A percentile compares a stretch with the other conserved stretches of the same genome.
These are phyloP conservation scores for Lecanosticta acicola DNA, from an alignment of 2,329 filamentous ascomycete species.

Conservation along the genomic window DNA sequence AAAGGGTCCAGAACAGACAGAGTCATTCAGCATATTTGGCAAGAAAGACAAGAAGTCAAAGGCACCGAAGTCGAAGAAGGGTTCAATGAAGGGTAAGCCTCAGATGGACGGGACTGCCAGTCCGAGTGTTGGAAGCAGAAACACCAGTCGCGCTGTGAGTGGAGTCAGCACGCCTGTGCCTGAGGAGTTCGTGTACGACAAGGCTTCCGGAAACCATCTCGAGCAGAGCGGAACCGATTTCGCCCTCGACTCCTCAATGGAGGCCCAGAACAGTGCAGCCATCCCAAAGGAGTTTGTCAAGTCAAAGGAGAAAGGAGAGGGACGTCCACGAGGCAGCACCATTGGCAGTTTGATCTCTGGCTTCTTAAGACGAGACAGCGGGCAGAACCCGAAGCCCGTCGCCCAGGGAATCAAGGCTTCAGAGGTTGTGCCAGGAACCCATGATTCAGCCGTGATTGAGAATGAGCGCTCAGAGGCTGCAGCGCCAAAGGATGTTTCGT, in stretches of 20 bases:
- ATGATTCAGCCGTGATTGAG: background rate
- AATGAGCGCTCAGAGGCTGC: no score
- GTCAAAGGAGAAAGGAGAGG: background rate
- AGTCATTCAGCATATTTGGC: conserved; percentile 31
- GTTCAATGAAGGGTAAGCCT: conserved; percentile 14
- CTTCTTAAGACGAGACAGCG: background rate
- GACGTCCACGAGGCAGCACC: background rate
- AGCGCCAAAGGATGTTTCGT: no score
- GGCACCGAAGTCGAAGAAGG: conserved; percentile 14
- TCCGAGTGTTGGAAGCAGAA: background rate
- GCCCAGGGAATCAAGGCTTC: background rate
- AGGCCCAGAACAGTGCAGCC: background rate
- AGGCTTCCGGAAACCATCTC: background rate
- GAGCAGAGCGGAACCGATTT: background rate
- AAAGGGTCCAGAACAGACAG: conserved; percentile 34
- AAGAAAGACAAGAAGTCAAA: conserved; percentile 18
- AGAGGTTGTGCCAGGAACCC: background rate
- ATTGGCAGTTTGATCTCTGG: background rate
- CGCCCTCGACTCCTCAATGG: background rate
- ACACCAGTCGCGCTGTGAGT: background rate
- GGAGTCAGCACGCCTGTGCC: background rate
- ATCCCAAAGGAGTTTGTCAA: background rate
- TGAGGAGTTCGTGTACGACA: background rate
- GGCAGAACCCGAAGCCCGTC: background rate
- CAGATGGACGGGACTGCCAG: background rate